Percentiles rank a stretch among this genome's conserved stretches.
Evolutionary conservation across 2,329 filamentous ascomycete genomes (phyloP).

Genomic region (Sporothrix humicola): DNA sequence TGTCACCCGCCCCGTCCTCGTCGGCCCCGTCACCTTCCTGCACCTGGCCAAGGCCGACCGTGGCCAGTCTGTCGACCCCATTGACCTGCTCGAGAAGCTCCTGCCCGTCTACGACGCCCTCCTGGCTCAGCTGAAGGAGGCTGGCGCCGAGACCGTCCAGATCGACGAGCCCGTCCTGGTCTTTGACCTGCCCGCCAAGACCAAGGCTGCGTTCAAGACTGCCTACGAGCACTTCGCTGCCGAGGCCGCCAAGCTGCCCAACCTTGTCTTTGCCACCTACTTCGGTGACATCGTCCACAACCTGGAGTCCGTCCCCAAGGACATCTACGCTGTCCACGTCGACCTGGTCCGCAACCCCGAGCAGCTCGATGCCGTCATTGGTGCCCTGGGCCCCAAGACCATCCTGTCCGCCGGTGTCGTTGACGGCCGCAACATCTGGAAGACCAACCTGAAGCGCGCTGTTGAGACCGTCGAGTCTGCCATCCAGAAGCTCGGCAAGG

Average conservation of each 20-base stretch:
- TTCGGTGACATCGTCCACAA: slow-evolving; percentile 99
- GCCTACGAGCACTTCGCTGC: slow-evolving; percentile 86
- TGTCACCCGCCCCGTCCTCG: slow-evolving; percentile 86
- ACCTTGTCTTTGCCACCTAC: slow-evolving; percentile 93
- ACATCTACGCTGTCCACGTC: slow-evolving; percentile 84
- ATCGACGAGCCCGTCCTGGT: slow-evolving; percentile 98
- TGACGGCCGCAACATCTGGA: slow-evolving; percentile 99
- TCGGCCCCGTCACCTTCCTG: slow-evolving; percentile 97
- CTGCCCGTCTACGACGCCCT: slow-evolving; percentile 94
- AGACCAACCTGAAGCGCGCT: slow-evolving; percentile 97
- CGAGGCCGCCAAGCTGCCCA: slow-evolving; percentile 80
- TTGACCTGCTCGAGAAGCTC: slow-evolving; percentile 90
- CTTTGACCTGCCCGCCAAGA: slow-evolving; percentile 86
- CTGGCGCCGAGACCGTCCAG: slow-evolving; percentile 94
- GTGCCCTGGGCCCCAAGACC: slow-evolving; percentile 85
- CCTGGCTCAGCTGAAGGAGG: slow-evolving; percentile 89
- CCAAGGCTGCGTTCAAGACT: slow-evolving; percentile 97
- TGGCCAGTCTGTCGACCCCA: slow-evolving; percentile 89
- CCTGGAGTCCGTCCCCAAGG: slow-evolving; percentile 83
- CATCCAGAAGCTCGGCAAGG: slow-evolving; percentile 93
- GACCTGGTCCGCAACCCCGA: slow-evolving; percentile 98
- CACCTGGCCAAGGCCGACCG: slow-evolving; percentile 98
- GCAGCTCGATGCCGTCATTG: slow-evolving; percentile 86
- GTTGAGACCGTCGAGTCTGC: slow-evolving; percentile 90
- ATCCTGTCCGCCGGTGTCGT: slow-evolving; percentile 94